Evolutionary conservation across 2,329 filamentous ascomycete species (phyloP).

Genomic region (Nigrograna mackinnonii): DNA sequence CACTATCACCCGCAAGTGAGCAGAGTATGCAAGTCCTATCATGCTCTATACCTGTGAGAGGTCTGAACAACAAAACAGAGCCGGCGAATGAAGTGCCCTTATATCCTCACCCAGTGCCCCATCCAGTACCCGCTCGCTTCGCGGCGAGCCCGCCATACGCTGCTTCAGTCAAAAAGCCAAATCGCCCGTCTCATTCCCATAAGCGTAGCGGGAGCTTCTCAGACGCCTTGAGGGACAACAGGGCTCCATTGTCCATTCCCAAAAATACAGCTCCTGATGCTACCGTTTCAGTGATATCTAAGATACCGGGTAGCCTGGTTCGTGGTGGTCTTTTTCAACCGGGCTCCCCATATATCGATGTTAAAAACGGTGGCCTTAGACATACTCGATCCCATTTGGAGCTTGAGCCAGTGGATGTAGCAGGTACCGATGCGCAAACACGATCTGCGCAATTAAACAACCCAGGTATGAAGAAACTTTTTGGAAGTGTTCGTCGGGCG

Average conservation of each 20-base stretch:
- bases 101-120: constrained; percentile 42
- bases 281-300: constrained; percentile 61
- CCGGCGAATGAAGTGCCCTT: constrained; percentile 42
- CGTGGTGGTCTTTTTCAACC: constrained; percentile 85
- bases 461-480: constrained; percentile 81
- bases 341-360: constrained; percentile 77
- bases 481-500: constrained; percentile 83
- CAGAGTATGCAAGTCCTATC: constrained; percentile 62
- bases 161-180: constrained; percentile 25
- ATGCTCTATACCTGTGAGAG: constrained; percentile 60
- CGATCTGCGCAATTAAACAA: constrained; percentile 25
- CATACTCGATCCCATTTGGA: constrained; percentile 36
- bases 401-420: constrained; percentile 29
- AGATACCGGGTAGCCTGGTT: constrained; percentile 82
- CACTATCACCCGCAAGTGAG: constrained; percentile 50
- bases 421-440: constrained; percentile 21
- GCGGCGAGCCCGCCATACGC: constrained; percentile 31
- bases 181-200: constrained; percentile 55
- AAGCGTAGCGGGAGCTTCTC: constrained; percentile 87
- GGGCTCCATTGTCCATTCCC: constrained; percentile 55
- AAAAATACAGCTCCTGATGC: constrained; percentile 46
- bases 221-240: constrained; percentile 76
- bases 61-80: constrained; percentile 35
- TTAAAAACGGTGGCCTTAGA: constrained; percentile 29
- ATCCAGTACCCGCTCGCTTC: constrained; percentile 30